Conservation (phyloP, 306 rosid genomes). For the apple (Malus domestica) region ASM211411v1 NC_041801.1:11429501-11430000, state of each 20-base stretch:
- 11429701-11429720: slow-evolving; percentile 44
- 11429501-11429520: not conserved
- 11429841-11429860: not conserved
- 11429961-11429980: not conserved
- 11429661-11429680: not conserved
- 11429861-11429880: not conserved
- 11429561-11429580: not conserved
- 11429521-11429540: not conserved
- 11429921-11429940: not conserved
- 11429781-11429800: slow-evolving; percentile 35
- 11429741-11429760: slow-evolving; percentile 76
- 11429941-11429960: not conserved
- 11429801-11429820: slow-evolving; percentile 60
- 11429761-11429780: slow-evolving; percentile 36
- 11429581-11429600: not conserved
- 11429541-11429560: not conserved
- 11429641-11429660: not conserved
- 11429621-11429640: not conserved
- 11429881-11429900: not conserved
- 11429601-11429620: not conserved
- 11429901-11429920: not conserved
- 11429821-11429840: not conserved
- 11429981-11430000: not conserved
- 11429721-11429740: slow-evolving; percentile 73
- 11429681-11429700: slow-evolving; percentile 20